phyloP scores from a whole-genome alignment of 306 rosid genomes.

The Castanospermum australe region DNA sequence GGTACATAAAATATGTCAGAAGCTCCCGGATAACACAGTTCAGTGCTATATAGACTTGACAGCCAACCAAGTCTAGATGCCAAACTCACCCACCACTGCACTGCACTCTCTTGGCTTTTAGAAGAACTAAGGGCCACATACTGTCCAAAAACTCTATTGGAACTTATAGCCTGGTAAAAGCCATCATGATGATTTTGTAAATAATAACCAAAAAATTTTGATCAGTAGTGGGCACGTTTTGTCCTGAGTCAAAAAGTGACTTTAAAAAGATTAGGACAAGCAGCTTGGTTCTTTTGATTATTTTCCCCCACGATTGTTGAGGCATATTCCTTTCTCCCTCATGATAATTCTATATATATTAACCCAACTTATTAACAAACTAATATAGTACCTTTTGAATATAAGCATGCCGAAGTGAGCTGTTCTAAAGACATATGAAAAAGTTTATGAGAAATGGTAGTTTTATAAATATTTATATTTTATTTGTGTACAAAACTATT shows the following conservation, averaged over 20 bases:
- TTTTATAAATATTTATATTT: not conserved
- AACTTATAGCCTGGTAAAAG: constrained; percentile 15
- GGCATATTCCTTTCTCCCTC: not conserved
- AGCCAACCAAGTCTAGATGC: not conserved
- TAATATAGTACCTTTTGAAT: not conserved
- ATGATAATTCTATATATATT: not conserved
- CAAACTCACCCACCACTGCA: not conserved
- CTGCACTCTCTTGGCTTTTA: constrained; percentile 12
- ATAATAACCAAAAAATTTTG: not conserved
- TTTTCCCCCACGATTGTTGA: not conserved
- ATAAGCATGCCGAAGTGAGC: not conserved
- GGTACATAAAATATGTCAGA: not conserved
- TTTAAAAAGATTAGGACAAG: not conserved
- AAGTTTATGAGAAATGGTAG: not conserved
- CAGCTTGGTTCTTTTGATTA: not conserved
- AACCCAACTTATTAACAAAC: not conserved
- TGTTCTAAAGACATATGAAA: not conserved
- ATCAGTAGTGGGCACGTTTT: constrained; percentile 9
- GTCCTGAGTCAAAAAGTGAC: constrained; percentile 27
- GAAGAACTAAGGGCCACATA: constrained; percentile 11
- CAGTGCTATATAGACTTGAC: not conserved
- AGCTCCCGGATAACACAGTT: not conserved
- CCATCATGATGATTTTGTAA: constrained; percentile 5
- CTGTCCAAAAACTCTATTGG: not conserved
- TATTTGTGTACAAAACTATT: no score